Evolutionary conservation across 495 filamentous ascomycete species (phyloP), one percentile per base, ranked within the genome.

Genomic region (Pyrenula massariospora): DNA sequence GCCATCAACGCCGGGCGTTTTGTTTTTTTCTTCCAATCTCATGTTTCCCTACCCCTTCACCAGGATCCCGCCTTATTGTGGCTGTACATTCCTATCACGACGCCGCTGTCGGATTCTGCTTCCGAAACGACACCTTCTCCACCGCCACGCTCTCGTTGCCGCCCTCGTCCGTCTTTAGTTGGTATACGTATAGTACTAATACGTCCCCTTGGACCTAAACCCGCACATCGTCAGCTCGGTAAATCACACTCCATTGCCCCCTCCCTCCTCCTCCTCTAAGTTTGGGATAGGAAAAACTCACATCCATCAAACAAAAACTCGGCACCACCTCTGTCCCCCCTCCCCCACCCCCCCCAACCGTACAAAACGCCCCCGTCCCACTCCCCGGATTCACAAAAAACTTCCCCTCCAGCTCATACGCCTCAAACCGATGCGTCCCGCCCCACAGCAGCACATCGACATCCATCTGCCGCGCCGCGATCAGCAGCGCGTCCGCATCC

Each of bases 331-430:
- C 89, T 66, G 85, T 84, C 57, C 87, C 86, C 42, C 93, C 89
- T 66, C 95, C 91, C 20, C 79, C 84, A 19, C 84, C 82, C 53
- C 71, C 77, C 78, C 74, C 81, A 48, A 84, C 86, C 0, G 83
- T 85, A 49, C 82, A 85, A 66, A 90, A 81, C 0, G 91, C 91
- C 11, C 90, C 90, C 10, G 89, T 94, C 21, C 88, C 91, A 69
- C 87, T 94, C n/a, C 93, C 93, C 1, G 93, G 93, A 66, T 97
- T 98, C 49, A 98, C 85, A 70, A 98, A 98, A 75, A 98, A 98
- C 69, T 94, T 89, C 54, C 93, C 94, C 76, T 96, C 94, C 72
- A 96, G 84, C 76, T 98, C 94, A 65, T 95, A 98, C 24, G 94
- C 95, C 74, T 99, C 93, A 67, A 99, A 99, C 12, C 83, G 78